Conservation (phyloP, 345 rosid species). For the Litchi chinensis region DNA sequence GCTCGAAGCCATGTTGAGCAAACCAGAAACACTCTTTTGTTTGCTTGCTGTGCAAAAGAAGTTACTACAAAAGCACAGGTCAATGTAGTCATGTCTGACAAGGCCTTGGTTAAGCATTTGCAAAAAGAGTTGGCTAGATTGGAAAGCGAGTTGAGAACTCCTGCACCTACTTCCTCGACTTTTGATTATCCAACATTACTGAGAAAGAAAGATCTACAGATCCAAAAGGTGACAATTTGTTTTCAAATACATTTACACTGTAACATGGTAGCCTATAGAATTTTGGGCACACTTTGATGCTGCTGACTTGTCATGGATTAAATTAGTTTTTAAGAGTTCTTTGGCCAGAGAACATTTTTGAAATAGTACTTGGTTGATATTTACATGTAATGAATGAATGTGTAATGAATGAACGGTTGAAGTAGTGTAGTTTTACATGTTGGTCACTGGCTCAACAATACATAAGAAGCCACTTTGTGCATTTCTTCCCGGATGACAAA, state of each 20-base stretch:
- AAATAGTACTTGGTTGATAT: neutral
- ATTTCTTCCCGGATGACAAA: neutral
- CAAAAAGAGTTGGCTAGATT: constrained; percentile 90
- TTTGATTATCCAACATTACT: constrained; percentile 64
- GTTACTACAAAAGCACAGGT: constrained; percentile 96
- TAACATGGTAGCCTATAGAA: neutral
- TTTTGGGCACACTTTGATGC: neutral
- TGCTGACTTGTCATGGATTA: neutral
- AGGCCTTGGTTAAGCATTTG: constrained; percentile 94
- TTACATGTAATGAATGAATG: neutral
- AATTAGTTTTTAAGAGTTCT: neutral
- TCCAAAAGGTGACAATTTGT: constrained; percentile 69
- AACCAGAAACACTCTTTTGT: constrained; percentile 93
- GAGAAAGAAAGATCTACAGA: constrained; percentile 88
- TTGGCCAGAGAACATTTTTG: constrained; percentile 1
- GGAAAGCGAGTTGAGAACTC: constrained; percentile 84
- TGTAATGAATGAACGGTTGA: neutral
- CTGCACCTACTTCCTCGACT: constrained; percentile 55
- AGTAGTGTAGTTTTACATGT: neutral
- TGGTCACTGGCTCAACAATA: neutral
- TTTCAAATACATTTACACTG: constrained; percentile 12
- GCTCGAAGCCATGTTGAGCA: constrained; percentile 97
- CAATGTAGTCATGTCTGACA: constrained; percentile 98
- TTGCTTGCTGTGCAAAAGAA: constrained; percentile 98
- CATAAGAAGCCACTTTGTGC: neutral